phyloP scores from a whole-genome alignment of 2,329 filamentous ascomycete species.

The Neopestalotiopsis sp. region DNA sequence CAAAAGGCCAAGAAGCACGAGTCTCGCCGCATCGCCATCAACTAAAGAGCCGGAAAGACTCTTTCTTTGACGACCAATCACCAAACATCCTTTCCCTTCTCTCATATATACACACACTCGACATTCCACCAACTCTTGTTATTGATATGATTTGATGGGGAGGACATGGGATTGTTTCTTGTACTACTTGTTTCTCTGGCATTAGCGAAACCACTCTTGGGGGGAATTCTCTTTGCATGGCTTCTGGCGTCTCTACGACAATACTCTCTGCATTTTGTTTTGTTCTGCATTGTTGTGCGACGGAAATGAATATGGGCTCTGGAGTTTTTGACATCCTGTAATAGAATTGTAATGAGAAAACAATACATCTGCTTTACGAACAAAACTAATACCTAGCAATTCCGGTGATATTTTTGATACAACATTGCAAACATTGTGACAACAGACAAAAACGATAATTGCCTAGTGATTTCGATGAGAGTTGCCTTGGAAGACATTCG shows the following conservation, averaged over 20 bases:
- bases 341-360: background rate
- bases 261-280: background rate
- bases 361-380: background rate
- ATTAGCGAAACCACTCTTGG: background rate
- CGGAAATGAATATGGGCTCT: background rate
- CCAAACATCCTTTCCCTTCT: no score
- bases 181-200: background rate
- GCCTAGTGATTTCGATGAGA: no score
- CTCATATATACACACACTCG: background rate
- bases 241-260: constrained; percentile 1
- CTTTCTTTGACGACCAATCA: background rate
- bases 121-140: background rate
- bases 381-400: background rate
- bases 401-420: background rate
- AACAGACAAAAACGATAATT: no score
- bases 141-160: background rate
- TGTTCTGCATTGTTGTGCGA: background rate
- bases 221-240: background rate
- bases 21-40: constrained; percentile 58
- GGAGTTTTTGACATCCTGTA: background rate
- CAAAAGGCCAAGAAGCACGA: constrained; percentile 70
- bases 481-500: no score
- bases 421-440: no score
- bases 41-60: constrained; percentile 38
- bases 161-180: background rate